phyloP scores from a whole-genome alignment of 1,139 yeast species.

The Saccharomyces hybrid region DNA sequence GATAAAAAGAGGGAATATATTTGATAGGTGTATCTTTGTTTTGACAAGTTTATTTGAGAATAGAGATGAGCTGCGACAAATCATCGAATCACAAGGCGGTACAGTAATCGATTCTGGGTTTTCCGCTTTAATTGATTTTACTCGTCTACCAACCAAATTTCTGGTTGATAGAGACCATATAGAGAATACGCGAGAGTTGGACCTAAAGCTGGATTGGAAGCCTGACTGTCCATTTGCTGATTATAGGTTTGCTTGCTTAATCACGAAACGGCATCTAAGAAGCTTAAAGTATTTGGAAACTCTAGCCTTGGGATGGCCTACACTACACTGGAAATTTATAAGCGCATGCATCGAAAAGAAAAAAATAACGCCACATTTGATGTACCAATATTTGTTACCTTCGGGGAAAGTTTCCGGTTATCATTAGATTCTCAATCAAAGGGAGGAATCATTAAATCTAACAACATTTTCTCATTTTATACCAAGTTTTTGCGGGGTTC shows the following conservation, averaged over 20 bases:
- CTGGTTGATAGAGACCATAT: not conserved
- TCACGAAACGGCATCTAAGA: conserved; percentile 51
- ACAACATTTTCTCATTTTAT: conserved; percentile 31
- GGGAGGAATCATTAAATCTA: conserved; percentile 23
- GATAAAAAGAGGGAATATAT: conserved; percentile 22
- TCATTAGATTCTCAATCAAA: conserved; percentile 14
- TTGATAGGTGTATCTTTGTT: conserved; percentile 38
- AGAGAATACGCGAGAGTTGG: not conserved
- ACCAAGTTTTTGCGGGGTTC: conserved; percentile 28
- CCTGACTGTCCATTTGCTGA: conserved; percentile 6
- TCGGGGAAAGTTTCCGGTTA: conserved; percentile 42
- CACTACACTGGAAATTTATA: conserved; percentile 55
- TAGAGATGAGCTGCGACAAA: conserved; percentile 29
- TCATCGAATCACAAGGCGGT: conserved; percentile 49
- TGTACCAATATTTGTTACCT: conserved; percentile 50
- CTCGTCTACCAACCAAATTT: conserved; percentile 6
- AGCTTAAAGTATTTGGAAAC: conserved; percentile 78
- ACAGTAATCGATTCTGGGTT: conserved; percentile 40
- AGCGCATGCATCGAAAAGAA: conserved; percentile 41
- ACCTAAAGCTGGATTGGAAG: conserved; percentile 10
- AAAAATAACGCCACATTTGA: conserved; percentile 30
- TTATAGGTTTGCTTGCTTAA: conserved; percentile 53
- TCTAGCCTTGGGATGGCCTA: conserved; percentile 86
- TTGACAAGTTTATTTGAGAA: conserved; percentile 36
- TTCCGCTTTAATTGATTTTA: conserved; percentile 26